Evolutionary conservation across 345 rosid genomes (phyloP), one percentile per base, ranked within the genome.

Genomic region (Eutrema heterophyllum): DNA sequence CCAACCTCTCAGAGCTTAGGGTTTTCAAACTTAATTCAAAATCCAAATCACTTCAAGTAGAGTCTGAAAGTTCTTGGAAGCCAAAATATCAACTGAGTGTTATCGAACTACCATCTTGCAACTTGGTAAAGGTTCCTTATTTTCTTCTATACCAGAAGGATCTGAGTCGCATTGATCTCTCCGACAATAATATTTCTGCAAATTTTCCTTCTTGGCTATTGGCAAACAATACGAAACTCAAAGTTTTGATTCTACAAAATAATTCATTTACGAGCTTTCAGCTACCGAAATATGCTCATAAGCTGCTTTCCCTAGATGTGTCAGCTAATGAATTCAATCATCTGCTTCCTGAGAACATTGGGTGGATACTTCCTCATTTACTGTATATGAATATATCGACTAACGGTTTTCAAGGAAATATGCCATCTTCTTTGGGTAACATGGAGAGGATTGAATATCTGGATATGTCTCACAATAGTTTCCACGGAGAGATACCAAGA

Each of bases 101-200:
- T 57, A 15, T 76, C n/a, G 32, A 8, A 27, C n/a, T 73, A 46
- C 18, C 4, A 1, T 39, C 27, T 45, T 73, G 78, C 72, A 64
- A 64, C 32, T 38, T 72, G 52, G 21, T 7, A 5, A 14, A 56
- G 24, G 60, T 74, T 54, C 78, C 78, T 45, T 68, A 15, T 12
- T 70, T 76, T 55, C 80, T 76, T 24, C 43, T 56, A 33, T 5
- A 46, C 13, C 80, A 76, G 41, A 54, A 53, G 9, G 46, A 32
- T 9, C 30, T 76, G 55, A 39, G 58, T 33, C 21, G 8, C 1
- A 24, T 76, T 62, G 75, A 76, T 60, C 71, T 64, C 7, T 76
- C 80, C 0, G 0, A 48, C 32, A 76, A 70, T 10, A 76, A 44
- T 0, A 69, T 76, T 0, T 24, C 15, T 10, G 80, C 60, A 64